A percentile compares a stretch with the other conserved stretches of the same genome.
Evolutionary conservation across 2,329 filamentous ascomycete species (phyloP).

Genomic region (Pestalotiopsis sp.): DNA sequence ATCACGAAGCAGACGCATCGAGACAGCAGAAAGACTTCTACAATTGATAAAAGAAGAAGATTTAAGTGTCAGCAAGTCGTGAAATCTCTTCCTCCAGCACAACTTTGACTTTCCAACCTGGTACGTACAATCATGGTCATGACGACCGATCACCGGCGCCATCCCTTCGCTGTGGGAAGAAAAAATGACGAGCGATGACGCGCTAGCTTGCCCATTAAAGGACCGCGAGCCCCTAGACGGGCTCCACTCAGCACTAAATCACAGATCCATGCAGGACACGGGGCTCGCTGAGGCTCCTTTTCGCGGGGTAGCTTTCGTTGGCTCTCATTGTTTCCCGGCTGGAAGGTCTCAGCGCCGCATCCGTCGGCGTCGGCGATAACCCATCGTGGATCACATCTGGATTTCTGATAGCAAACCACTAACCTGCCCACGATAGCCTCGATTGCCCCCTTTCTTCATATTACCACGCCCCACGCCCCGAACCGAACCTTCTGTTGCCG

Average conservation of each 20-base stretch:
- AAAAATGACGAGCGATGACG: slow-evolving; percentile 1
- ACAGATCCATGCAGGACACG: neutral
- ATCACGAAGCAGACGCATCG: neutral
- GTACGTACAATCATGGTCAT: neutral
- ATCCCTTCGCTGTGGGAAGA: neutral
- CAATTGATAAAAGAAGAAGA: neutral
- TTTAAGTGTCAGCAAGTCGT: neutral
- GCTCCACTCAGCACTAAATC: neutral
- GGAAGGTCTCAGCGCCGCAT: neutral
- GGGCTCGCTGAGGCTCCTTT: neutral
- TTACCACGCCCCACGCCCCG: neutral
- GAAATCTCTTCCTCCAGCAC: slow-evolving; percentile 2
- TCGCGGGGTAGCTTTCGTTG: slow-evolving; percentile 14
- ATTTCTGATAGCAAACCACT: neutral
- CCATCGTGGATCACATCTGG: too few relatives aligned
- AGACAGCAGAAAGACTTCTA: neutral
- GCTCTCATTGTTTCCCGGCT: slow-evolving; percentile 1
- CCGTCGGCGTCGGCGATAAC: neutral
- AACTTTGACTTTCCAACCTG: neutral
- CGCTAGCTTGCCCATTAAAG: neutral
- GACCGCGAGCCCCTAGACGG: neutral
- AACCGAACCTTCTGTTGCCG: neutral
- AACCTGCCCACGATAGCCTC: neutral
- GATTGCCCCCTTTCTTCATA: neutral
- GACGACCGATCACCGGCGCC: slow-evolving; percentile 6